Percentiles rank a stretch among this genome's conserved stretches.
phyloP scores from a whole-genome alignment of 352 stramenopile species.

The Phytophthora foliorum region DNA sequence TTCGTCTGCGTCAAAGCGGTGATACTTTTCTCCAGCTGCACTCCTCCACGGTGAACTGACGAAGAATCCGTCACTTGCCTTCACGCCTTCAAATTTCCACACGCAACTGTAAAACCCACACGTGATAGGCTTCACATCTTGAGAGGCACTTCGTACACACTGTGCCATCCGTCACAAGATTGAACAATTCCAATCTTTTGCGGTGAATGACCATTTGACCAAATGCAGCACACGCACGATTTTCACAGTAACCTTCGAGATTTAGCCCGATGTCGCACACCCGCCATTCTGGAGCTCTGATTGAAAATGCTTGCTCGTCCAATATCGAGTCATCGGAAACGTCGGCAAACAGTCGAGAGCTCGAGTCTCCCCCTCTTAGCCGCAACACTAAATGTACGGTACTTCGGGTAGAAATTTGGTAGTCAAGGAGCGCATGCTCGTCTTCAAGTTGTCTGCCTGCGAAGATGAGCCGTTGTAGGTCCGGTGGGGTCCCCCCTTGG shows the following conservation, averaged over 20 bases:
- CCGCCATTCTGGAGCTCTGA: conserved; percentile 12
- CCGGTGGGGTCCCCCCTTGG: conserved; percentile 6
- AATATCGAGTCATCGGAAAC: conserved; percentile 15
- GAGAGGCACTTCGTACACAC: conserved; percentile 29
- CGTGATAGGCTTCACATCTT: conserved; percentile 17
- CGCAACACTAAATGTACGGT: neutral
- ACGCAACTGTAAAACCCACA: conserved; percentile 44
- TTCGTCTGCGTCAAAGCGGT: conserved; percentile 32
- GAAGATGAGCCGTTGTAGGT: conserved; percentile 15
- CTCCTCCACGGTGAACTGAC: conserved; percentile 32
- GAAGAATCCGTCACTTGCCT: neutral
- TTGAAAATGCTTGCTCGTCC: conserved; percentile 1
- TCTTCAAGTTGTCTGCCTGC: conserved; percentile 18
- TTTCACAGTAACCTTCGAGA: conserved; percentile 40
- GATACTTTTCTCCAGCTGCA: conserved; percentile 21
- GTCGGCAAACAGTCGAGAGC: conserved; percentile 5
- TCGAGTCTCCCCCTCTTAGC: conserved; percentile 2
- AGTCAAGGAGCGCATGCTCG: conserved; percentile 3
- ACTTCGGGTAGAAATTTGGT: conserved; percentile 10
- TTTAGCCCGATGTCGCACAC: conserved; percentile 31
- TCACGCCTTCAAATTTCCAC: conserved; percentile 49
- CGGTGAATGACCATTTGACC: conserved; percentile 23
- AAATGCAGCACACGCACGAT: conserved; percentile 23
- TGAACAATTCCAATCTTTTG: conserved; percentile 23
- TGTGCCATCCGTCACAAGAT: conserved; percentile 20